A percentile compares a stretch with the other conserved stretches of the same genome.
Evolutionary conservation across 805 yeast genomes (phyloP).

Genomic region (Wickerhamiella kazuoi): DNA sequence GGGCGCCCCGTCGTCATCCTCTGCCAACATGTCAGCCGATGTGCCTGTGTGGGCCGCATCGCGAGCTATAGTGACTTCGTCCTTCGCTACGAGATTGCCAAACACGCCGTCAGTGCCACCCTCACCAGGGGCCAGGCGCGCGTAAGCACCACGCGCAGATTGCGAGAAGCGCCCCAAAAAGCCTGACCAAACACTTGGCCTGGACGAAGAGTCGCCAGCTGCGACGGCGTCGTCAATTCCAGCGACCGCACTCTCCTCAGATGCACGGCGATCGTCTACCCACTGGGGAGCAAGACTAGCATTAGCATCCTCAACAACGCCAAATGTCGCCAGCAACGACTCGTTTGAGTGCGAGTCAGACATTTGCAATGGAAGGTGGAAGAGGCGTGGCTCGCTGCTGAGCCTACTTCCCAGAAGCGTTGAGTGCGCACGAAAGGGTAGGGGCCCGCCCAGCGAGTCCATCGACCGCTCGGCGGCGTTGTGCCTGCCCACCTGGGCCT

Average conservation of each 20-base stretch:
- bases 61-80: slow-evolving; percentile 30
- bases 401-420: no score
- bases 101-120: slow-evolving; percentile 67
- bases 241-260: not conserved
- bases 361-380: no score
- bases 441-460: no score
- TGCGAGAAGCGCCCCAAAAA: not conserved
- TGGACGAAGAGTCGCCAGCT: no score
- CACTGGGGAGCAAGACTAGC: not conserved
- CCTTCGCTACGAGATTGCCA: slow-evolving; percentile 79
- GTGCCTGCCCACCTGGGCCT: no score
- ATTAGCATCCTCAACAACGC: not conserved
- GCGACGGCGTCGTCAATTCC: not conserved
- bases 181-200: slow-evolving; percentile 2
- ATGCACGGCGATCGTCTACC: not conserved
- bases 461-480: no score
- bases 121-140: not conserved
- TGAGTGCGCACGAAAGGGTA: no score
- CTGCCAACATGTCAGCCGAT: not conserved
- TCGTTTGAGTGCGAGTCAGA: no score
- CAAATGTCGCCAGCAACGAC: not conserved
- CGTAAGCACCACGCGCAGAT: not conserved
- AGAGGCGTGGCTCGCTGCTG: no score
- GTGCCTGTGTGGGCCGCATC: slow-evolving; percentile 4
- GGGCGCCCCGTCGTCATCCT: slow-evolving; percentile 16